Percentiles rank a stretch among this genome's conserved stretches.
phyloP scores from a whole-genome alignment of 768 basidiomycete genomes.

The Collybia sp. region DNA sequence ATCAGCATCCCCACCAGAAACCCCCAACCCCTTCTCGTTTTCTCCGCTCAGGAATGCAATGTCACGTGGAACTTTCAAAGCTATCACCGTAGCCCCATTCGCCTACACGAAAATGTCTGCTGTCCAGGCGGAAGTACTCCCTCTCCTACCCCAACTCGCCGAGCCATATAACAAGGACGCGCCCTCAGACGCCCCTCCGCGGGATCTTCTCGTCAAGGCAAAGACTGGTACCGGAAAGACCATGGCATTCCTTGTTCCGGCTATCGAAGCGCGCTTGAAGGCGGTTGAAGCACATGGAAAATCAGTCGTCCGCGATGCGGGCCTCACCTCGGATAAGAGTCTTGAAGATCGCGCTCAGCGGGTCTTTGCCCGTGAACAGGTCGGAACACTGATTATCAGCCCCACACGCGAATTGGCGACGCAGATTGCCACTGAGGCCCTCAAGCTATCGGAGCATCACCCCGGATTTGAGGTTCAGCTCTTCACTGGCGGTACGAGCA shows the following conservation, averaged over 20 bases:
- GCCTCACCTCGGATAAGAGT: conserved; percentile 23
- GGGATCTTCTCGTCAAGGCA: conserved; percentile 83
- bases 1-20: conserved; percentile 5
- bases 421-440: conserved; percentile 84
- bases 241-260: conserved; percentile 82
- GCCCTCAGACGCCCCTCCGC: conserved; percentile 19
- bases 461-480: conserved; percentile 63
- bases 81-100: conserved; percentile 63
- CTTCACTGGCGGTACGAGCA: conserved; percentile 74
- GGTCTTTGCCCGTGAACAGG: conserved; percentile 38
- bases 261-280: conserved; percentile 71
- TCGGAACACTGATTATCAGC: conserved; percentile 78
- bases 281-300: conserved; percentile 42
- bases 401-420: conserved; percentile 89
- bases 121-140: conserved; percentile 79
- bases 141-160: conserved; percentile 67
- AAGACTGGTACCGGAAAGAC: conserved; percentile 92
- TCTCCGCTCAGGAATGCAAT: conserved; percentile 31
- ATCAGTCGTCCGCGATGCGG: conserved; percentile 37
- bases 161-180: conserved; percentile 39
- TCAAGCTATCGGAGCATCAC: conserved; percentile 58
- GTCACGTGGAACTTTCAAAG: conserved; percentile 40
- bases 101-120: conserved; percentile 66
- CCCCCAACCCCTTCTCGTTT: conserved; percentile 23
- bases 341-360: conserved; percentile 24